A percentile compares a stretch with the other conserved stretches of the same genome.
These are phyloP conservation scores for Carallia brachiata DNA, from an alignment of 345 rosid species.

Conservation along the genomic window DNA sequence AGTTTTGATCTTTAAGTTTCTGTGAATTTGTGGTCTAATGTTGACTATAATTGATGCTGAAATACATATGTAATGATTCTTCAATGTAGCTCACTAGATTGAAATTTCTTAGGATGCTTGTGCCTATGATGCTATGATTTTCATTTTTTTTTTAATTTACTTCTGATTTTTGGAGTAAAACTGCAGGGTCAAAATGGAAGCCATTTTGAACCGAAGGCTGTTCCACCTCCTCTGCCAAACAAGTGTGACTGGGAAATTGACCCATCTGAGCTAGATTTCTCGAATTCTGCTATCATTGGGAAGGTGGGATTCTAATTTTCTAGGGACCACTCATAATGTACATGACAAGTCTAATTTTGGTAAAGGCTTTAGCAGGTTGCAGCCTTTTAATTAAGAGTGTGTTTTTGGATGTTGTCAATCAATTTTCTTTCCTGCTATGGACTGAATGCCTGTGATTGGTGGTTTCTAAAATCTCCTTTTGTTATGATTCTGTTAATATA, in stretches of 20 bases:
- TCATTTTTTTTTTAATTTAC: conserved; percentile 1
- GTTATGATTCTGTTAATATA: neutral
- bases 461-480: conserved; percentile 1
- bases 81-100: too few species aligned
- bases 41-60: too few species aligned
- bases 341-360: neutral
- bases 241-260: conserved; percentile 99
- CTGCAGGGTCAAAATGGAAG: conserved; percentile 97
- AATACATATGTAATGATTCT: too few species aligned
- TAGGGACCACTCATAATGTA: neutral
- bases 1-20: neutral
- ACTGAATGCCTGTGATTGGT: neutral
- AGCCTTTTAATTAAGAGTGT: too few species aligned
- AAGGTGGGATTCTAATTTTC: conserved; percentile 52
- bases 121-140: conserved; percentile 1
- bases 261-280: conserved; percentile 90
- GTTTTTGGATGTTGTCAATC: too few species aligned
- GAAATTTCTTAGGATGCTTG: too few species aligned
- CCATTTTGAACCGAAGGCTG: conserved; percentile 96
- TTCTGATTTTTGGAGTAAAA: conserved; percentile 13
- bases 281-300: conserved; percentile 71
- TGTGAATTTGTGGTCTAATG: too few species aligned
- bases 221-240: conserved; percentile 88
- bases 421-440: too few species aligned
- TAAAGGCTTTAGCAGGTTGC: too few species aligned